Percentiles rank a stretch among this genome's conserved stretches.
These are phyloP conservation scores for Coemansia sp. DNA, from an alignment of 192 early-diverging fungal genomes.

Conservation along the genomic window DNA sequence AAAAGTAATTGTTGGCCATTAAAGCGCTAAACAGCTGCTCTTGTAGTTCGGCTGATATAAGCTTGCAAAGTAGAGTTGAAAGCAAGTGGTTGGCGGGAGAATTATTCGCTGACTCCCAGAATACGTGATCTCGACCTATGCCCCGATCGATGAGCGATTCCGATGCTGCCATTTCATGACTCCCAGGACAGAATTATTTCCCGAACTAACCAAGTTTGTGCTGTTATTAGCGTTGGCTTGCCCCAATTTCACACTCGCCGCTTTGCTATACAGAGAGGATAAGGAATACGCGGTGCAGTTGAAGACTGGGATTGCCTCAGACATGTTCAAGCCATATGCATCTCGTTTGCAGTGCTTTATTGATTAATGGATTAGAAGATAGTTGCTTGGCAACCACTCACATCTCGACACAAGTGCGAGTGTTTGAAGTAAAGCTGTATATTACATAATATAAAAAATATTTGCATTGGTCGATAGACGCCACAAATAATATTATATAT, in stretches of 20 bases:
- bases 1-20: constrained; percentile 73
- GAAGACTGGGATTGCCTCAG: background rate
- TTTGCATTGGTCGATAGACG: too few species aligned
- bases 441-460: too few species aligned
- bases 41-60: constrained; percentile 48
- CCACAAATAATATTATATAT: too few species aligned
- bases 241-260: background rate
- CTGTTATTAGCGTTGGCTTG: background rate
- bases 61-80: background rate
- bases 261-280: background rate
- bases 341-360: background rate
- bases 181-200: too few species aligned
- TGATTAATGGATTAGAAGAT: background rate
- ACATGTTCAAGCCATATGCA: background rate
- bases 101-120: background rate
- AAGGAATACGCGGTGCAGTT: background rate
- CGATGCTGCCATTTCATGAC: background rate
- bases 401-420: too few species aligned
- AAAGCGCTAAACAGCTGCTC: constrained; percentile 80
- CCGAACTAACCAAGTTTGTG: background rate
- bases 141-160: background rate
- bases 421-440: background rate
- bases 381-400: too few species aligned
- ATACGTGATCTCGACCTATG: background rate
- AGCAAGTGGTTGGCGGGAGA: background rate